These are phyloP conservation scores for Erythrophleum ivorense DNA, from an alignment of 331 rosid genomes.

Conservation along the genomic window DNA sequence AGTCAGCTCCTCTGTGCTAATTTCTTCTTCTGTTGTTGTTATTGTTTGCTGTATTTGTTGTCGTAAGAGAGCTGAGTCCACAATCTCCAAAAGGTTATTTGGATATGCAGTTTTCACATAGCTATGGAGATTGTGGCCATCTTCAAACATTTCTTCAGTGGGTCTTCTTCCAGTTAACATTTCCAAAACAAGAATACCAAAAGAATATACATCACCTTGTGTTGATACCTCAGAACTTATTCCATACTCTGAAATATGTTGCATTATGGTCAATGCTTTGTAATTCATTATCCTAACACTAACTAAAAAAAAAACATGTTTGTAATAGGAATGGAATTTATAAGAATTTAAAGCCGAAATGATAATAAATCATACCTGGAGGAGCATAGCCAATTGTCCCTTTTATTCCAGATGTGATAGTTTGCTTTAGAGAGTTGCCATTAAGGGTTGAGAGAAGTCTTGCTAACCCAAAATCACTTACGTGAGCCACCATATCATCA, in stretches of 20 bases:
- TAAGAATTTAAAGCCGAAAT: neutral
- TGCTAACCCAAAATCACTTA: conserved; percentile 8
- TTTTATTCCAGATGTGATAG: neutral
- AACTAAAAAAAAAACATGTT: neutral
- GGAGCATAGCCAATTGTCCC: neutral
- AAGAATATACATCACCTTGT: neutral
- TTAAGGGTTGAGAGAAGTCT: neutral
- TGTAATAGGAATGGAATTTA: neutral
- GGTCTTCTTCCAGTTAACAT: neutral
- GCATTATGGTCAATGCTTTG: no score
- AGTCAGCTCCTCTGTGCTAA: neutral
- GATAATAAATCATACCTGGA: neutral
- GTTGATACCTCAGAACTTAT: neutral
- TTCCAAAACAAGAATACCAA: conserved; percentile 4
- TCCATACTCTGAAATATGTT: neutral
- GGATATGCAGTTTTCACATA: neutral
- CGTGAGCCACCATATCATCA: conserved; percentile 5
- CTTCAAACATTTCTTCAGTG: conserved; percentile 1
- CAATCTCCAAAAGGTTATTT: conserved; percentile 1
- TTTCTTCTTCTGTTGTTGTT: neutral
- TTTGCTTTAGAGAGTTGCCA: neutral
- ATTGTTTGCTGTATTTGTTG: neutral
- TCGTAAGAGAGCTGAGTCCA: neutral
- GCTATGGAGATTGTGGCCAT: neutral
- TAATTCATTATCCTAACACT: neutral